Percentiles rank a stretch among this genome's conserved stretches.
Evolutionary conservation across 208 protist genomes (phyloP).

Genomic region (Leishmania tropica): DNA sequence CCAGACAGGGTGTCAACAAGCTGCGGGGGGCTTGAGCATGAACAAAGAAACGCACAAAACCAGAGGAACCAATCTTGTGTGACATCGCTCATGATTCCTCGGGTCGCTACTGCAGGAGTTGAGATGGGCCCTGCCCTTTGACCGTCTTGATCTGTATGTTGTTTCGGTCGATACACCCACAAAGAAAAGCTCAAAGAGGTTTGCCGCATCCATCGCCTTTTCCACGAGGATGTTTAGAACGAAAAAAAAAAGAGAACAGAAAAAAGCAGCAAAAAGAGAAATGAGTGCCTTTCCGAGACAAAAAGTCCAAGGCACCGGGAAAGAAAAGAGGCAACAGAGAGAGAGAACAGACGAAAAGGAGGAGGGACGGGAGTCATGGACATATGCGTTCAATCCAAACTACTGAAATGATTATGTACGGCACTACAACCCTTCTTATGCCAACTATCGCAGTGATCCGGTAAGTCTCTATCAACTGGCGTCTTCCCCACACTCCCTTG

Average conservation of each 20-base stretch:
- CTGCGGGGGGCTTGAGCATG: background rate
- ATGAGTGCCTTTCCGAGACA: background rate
- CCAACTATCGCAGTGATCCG: background rate
- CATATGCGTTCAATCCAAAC: background rate
- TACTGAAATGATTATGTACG: background rate
- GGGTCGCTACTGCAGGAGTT: background rate
- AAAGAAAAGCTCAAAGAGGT: background rate
- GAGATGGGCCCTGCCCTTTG: background rate
- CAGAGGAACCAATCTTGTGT: background rate
- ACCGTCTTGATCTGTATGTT: background rate
- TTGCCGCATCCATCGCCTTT: background rate
- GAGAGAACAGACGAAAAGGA: slow-evolving; percentile 10
- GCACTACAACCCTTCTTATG: background rate
- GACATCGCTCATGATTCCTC: background rate
- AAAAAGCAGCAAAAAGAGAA: slow-evolving; percentile 5
- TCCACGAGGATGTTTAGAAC: background rate
- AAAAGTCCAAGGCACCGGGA: background rate
- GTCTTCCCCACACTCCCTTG: background rate
- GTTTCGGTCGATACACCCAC: background rate
- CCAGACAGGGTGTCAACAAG: background rate
- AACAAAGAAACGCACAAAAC: background rate
- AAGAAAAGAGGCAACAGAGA: background rate
- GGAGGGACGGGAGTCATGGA: background rate
- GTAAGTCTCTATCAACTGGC: background rate
- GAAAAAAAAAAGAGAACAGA: background rate